Evolutionary conservation across 345 rosid species (phyloP).

Genomic region (Mallotus nudiflorus): DNA sequence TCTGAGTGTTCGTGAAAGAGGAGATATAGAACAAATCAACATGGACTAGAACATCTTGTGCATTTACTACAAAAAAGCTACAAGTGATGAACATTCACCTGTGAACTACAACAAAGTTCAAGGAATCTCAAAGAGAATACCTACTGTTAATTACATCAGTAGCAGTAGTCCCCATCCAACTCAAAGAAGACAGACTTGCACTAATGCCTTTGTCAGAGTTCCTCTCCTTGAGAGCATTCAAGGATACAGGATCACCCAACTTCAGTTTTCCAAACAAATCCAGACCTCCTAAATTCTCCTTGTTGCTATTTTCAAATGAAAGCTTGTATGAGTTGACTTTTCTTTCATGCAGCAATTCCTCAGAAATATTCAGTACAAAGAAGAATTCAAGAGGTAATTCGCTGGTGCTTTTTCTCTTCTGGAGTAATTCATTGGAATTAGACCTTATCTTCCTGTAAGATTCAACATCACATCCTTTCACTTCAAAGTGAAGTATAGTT

Average conservation of each 20-base stretch:
- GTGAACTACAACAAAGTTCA: not conserved
- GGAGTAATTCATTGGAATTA: slow-evolving; percentile 29
- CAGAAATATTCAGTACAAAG: slow-evolving; percentile 54
- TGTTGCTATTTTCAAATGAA: slow-evolving; percentile 43
- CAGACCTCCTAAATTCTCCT: slow-evolving; percentile 28
- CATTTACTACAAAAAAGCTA: not conserved
- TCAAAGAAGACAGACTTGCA: slow-evolving; percentile 63
- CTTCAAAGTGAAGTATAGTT: slow-evolving; percentile 70
- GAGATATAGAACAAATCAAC: not conserved
- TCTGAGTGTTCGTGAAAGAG: not conserved
- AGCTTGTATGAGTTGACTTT: slow-evolving; percentile 49
- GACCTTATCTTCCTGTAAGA: slow-evolving; percentile 26
- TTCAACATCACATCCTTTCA: slow-evolving; percentile 42
- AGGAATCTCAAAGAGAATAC: slow-evolving; percentile 36
- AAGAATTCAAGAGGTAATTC: slow-evolving; percentile 44
- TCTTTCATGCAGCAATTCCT: slow-evolving; percentile 41
- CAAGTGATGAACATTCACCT: not conserved
- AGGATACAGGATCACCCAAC: slow-evolving; percentile 58
- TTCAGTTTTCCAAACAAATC: slow-evolving; percentile 56
- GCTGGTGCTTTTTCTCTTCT: slow-evolving; percentile 36
- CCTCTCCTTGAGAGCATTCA: slow-evolving; percentile 51
- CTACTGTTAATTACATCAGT: slow-evolving; percentile 77
- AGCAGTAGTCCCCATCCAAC: slow-evolving; percentile 74
- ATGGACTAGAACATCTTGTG: not conserved
- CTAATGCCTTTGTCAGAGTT: slow-evolving; percentile 43